These are phyloP conservation scores for Apophysomyces ossiformis DNA, from an alignment of 371 early-diverging fungal species.

Conservation along the genomic window DNA sequence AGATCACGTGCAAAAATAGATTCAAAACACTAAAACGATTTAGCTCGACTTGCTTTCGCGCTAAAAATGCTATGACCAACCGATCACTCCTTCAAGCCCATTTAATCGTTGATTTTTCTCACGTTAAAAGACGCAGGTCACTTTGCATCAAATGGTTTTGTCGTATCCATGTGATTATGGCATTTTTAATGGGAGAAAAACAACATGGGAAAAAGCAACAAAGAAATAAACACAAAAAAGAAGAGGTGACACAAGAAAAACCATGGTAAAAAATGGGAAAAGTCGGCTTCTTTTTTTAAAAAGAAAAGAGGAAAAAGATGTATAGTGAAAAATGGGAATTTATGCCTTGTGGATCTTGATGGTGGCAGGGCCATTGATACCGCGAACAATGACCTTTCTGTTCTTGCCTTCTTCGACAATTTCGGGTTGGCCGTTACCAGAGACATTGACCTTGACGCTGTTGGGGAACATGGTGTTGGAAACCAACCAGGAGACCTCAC, in stretches of 20 bases:
- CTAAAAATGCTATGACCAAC: neutral
- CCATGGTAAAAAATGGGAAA: neutral
- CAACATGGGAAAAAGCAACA: too few relatives aligned
- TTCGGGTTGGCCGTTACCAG: conserved; percentile 21
- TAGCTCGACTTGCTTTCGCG: neutral
- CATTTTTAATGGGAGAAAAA: too few relatives aligned
- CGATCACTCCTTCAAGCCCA: too few relatives aligned
- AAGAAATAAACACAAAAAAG: neutral
- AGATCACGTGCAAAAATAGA: neutral
- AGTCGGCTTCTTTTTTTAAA: neutral
- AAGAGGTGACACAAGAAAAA: conserved; percentile 6
- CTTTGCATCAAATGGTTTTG: too few relatives aligned
- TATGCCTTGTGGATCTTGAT: conserved; percentile 30
- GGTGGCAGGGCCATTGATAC: conserved; percentile 20
- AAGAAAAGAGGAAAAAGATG: neutral
- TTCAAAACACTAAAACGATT: too few relatives aligned
- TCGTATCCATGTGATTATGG: too few relatives aligned
- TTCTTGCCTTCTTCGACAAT: conserved; percentile 20
- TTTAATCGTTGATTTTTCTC: too few relatives aligned
- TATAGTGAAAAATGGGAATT: conserved; percentile 3
- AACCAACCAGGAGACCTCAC: conserved; percentile 23
- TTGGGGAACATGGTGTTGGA: conserved; percentile 46
- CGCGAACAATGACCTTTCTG: conserved; percentile 6
- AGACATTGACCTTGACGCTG: conserved; percentile 37
- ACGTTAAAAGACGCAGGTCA: too few relatives aligned